These are phyloP conservation scores for Aspergillus cavernicola DNA, from an alignment of 495 filamentous ascomycete species.

Conservation along the genomic window DNA sequence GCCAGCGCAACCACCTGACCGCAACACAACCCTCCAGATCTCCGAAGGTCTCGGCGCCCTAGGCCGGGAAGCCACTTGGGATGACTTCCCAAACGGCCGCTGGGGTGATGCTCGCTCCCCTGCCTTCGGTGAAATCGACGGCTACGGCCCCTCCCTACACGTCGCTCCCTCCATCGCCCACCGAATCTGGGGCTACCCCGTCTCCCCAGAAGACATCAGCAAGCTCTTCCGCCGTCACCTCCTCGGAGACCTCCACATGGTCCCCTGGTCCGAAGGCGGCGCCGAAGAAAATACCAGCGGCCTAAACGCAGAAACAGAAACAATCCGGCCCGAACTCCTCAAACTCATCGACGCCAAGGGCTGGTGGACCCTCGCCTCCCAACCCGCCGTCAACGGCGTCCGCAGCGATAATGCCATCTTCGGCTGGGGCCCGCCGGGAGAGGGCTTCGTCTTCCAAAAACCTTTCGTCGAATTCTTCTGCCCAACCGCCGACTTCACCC, in stretches of 20 bases:
- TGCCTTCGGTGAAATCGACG: conserved; percentile 93
- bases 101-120: conserved; percentile 90
- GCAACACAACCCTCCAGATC: conserved; percentile 82
- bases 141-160: conserved; percentile 87
- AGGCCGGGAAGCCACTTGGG: conserved; percentile 95
- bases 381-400: conserved; percentile 87
- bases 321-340: conserved; percentile 71
- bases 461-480: conserved; percentile 96
- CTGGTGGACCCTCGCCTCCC: conserved; percentile 95
- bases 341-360: conserved; percentile 68
- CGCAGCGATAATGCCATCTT: conserved; percentile 73
- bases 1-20: conserved; percentile 42
- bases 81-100: conserved; percentile 95
- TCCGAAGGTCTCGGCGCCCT: conserved; percentile 89
- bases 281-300: conserved; percentile 46
- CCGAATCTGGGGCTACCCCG: conserved; percentile 78
- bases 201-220: conserved; percentile 63
- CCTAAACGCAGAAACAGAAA: conserved; percentile 71
- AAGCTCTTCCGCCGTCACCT: conserved; percentile 77
- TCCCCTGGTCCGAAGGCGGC: conserved; percentile 93
- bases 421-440: conserved; percentile 86
- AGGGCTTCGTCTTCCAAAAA: conserved; percentile 96
- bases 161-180: conserved; percentile 73
- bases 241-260: conserved; percentile 62
- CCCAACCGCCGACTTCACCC: conserved; percentile 62